phyloP scores from a whole-genome alignment of 345 rosid species.

The Hypericum androsaemum region DNA sequence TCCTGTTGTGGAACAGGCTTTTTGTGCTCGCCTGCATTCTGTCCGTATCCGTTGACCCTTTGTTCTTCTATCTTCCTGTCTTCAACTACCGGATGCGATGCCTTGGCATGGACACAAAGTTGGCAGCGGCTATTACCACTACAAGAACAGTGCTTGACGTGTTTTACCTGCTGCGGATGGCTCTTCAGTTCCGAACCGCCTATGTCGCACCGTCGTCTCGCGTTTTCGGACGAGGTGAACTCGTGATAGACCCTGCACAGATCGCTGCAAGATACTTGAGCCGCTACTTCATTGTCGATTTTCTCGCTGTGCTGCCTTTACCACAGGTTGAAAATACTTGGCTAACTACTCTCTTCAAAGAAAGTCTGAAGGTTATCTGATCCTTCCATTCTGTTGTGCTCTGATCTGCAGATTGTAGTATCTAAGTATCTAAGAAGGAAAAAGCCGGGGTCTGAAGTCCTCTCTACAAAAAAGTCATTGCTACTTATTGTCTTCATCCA shows the following conservation, averaged over 20 bases:
- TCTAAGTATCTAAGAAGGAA: conserved; percentile 44
- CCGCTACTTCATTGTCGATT: conserved; percentile 61
- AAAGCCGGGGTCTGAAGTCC: conserved; percentile 50
- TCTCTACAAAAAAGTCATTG: conserved; percentile 49
- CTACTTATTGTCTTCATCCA: conserved; percentile 50
- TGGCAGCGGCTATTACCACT: conserved; percentile 54
- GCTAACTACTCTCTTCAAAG: conserved; percentile 5
- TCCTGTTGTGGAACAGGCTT: conserved; percentile 67
- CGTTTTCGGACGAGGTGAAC: conserved; percentile 89
- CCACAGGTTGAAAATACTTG: conserved; percentile 48
- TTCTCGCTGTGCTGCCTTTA: conserved; percentile 65
- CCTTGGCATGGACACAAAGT: conserved; percentile 45
- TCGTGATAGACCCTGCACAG: conserved; percentile 76
- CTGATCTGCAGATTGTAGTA: conserved; percentile 48
- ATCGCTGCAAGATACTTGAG: conserved; percentile 57
- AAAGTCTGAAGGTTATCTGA: not conserved
- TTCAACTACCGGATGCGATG: conserved; percentile 39
- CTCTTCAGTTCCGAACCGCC: conserved; percentile 73
- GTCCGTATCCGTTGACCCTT: conserved; percentile 68
- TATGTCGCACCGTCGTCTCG: conserved; percentile 83
- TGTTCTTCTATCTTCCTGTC: conserved; percentile 72
- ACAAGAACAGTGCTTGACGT: conserved; percentile 48
- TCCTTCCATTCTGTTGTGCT: not conserved
- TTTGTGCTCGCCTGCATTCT: conserved; percentile 65
- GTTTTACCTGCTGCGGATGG: conserved; percentile 59